These are phyloP conservation scores for Lactifluus pinguis DNA, from an alignment of 768 basidiomycete genomes.

Conservation along the genomic window DNA sequence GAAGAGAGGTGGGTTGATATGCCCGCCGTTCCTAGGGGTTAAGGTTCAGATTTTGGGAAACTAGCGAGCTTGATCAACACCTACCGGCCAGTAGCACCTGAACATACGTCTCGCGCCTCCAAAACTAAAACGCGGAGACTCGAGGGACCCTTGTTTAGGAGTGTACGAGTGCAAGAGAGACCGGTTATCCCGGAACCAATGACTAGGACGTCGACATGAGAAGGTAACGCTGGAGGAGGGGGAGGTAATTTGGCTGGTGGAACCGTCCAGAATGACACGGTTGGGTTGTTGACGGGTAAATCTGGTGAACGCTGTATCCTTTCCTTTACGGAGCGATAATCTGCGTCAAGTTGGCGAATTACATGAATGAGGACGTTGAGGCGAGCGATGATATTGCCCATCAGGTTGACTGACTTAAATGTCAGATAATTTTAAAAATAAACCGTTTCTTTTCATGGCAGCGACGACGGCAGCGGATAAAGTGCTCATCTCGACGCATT, in stretches of 20 bases:
- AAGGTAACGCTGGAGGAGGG: constrained; percentile 27
- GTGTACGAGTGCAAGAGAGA: constrained; percentile 45
- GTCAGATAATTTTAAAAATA: too few species aligned
- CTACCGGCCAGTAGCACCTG: constrained; percentile 64
- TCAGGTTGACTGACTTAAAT: not conserved
- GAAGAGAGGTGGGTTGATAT: constrained; percentile 52
- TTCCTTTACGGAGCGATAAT: constrained; percentile 10
- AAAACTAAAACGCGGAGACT: constrained; percentile 53
- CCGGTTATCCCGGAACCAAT: constrained; percentile 77
- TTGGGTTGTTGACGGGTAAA: constrained; percentile 47
- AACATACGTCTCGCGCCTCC: constrained; percentile 72
- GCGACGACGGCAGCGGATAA: constrained; percentile 8
- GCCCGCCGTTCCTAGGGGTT: constrained; percentile 54
- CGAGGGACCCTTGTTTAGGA: constrained; percentile 33
- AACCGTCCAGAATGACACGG: constrained; percentile 54
- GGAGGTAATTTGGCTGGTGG: constrained; percentile 41
- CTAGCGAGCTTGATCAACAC: too few species aligned
- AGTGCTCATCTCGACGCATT: constrained; percentile 34
- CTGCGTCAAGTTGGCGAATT: not conserved
- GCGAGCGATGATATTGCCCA: constrained; percentile 11
- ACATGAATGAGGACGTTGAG: not conserved
- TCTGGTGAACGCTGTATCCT: constrained; percentile 38
- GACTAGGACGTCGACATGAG: constrained; percentile 56
- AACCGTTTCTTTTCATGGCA: not conserved
- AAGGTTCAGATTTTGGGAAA: not conserved